Evolutionary conservation across 768 basidiomycete species (phyloP).

Genomic region (Suillus hirtellus): DNA sequence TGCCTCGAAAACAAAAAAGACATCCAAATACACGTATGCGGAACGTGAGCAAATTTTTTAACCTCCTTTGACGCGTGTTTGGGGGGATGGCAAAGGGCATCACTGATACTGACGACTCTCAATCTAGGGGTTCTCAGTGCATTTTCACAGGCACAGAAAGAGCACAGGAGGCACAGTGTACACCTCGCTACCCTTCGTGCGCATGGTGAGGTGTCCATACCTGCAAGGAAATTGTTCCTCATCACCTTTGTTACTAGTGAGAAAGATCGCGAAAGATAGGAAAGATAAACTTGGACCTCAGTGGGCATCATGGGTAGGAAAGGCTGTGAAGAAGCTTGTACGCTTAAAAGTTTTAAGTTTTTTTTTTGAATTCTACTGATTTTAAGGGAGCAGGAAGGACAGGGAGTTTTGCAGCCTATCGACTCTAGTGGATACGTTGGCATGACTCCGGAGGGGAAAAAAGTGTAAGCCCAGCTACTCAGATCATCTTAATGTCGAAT

Average conservation of each 20-base stretch:
- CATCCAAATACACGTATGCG: constrained; percentile 38
- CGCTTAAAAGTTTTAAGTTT: constrained; percentile 11
- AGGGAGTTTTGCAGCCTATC: constrained; percentile 42
- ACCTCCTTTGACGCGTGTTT: not conserved
- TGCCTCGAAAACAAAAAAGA: constrained; percentile 29
- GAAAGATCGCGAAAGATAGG: constrained; percentile 43
- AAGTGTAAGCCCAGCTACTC: constrained; percentile 38
- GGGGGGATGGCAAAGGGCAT: not conserved
- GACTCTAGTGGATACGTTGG: constrained; percentile 38
- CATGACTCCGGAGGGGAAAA: constrained; percentile 46
- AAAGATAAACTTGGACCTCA: constrained; percentile 49
- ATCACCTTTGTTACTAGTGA: constrained; percentile 33
- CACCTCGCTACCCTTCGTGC: constrained; percentile 48
- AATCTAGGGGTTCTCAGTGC: constrained; percentile 47
- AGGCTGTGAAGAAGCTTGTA: constrained; percentile 47
- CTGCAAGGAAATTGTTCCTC: not conserved
- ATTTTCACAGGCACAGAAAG: constrained; percentile 43
- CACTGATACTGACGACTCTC: constrained; percentile 8
- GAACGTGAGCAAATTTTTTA: constrained; percentile 39
- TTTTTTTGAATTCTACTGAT: not conserved
- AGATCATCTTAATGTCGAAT: constrained; percentile 5
- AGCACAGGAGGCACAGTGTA: constrained; percentile 45
- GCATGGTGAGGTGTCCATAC: constrained; percentile 36
- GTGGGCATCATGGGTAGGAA: constrained; percentile 50
- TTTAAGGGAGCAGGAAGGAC: constrained; percentile 38